These are phyloP conservation scores for Geranium incanum DNA, from an alignment of 441 rosid species.

Conservation along the genomic window DNA sequence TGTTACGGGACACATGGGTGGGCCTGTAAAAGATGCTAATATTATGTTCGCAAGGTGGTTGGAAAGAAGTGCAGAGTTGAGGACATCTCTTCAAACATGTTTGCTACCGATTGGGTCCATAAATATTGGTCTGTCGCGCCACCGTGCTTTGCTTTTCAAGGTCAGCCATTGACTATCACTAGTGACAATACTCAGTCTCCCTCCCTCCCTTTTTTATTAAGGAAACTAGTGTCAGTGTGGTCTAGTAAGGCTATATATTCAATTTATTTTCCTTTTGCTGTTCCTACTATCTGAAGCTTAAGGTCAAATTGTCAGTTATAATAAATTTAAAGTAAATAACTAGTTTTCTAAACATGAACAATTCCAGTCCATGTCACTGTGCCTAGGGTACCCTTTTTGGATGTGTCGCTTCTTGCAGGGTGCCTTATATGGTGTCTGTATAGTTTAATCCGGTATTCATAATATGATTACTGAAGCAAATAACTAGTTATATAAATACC, in stretches of 20 bases:
- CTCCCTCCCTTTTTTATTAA: background rate
- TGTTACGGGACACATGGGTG: slow-evolving; percentile 94
- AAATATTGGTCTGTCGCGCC: slow-evolving; percentile 78
- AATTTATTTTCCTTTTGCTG: background rate
- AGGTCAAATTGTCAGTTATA: background rate
- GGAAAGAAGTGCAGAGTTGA: slow-evolving; percentile 72
- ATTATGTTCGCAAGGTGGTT: slow-evolving; percentile 71
- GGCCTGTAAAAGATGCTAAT: slow-evolving; percentile 84
- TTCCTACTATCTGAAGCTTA: background rate
- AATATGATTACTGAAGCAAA: background rate
- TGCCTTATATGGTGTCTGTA: background rate
- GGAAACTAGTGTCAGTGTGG: background rate
- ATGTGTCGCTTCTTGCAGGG: background rate
- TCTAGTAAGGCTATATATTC: background rate
- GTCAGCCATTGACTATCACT: slow-evolving; percentile 32
- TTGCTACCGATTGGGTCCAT: slow-evolving; percentile 87
- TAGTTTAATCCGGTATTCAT: background rate
- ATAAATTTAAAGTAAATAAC: background rate
- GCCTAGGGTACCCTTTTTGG: background rate
- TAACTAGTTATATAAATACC: background rate
- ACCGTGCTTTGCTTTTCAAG: slow-evolving; percentile 98
- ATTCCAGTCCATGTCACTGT: background rate
- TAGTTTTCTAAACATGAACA: slow-evolving; percentile 7
- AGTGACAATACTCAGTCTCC: slow-evolving; percentile 1
- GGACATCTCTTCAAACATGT: slow-evolving; percentile 64